A percentile compares a stretch with the other conserved stretches of the same genome.
phyloP scores from a whole-genome alignment of 257 asterid genomes.

The Fraxinus pennsylvanica region DNA sequence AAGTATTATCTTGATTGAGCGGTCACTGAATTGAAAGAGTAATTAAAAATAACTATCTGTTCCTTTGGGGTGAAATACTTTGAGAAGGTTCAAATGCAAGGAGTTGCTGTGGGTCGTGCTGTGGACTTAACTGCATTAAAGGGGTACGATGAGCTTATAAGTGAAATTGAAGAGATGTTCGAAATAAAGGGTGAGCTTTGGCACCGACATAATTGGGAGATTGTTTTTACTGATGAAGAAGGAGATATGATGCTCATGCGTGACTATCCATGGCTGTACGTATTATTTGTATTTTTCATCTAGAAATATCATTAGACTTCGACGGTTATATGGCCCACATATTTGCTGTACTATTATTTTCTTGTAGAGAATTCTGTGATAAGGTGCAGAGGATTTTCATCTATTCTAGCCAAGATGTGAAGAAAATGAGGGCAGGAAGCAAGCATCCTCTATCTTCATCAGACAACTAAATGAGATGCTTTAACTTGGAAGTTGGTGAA shows the following conservation, averaged over 20 bases:
- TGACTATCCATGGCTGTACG: conserved; percentile 98
- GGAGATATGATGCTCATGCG: conserved; percentile 98
- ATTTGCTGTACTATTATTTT: neutral
- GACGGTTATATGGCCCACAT: neutral
- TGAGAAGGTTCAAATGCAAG: conserved; percentile 96
- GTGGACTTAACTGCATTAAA: conserved; percentile 71
- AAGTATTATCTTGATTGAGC: neutral
- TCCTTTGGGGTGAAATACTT: conserved; percentile 22
- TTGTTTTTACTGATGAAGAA: conserved; percentile 86
- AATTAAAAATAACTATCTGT: neutral
- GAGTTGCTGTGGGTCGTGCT: conserved; percentile 97
- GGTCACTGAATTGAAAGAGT: neutral
- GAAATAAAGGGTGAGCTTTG: conserved; percentile 78
- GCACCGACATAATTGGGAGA: conserved; percentile 71
- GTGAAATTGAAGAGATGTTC: conserved; percentile 83
- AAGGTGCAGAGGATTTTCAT: conserved; percentile 67
- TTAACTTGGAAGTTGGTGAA: conserved; percentile 22
- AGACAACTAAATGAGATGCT: conserved; percentile 33
- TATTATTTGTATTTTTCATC: neutral
- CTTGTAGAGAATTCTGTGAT: conserved; percentile 60
- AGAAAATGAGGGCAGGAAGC: conserved; percentile 46
- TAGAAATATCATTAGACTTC: neutral
- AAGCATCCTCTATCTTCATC: conserved; percentile 35
- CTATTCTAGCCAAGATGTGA: conserved; percentile 56
- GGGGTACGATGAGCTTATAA: conserved; percentile 72